Base-by-base conservation (phyloP, 129 eudicot genomes). In the Pulicaria dysenterica region DNA sequence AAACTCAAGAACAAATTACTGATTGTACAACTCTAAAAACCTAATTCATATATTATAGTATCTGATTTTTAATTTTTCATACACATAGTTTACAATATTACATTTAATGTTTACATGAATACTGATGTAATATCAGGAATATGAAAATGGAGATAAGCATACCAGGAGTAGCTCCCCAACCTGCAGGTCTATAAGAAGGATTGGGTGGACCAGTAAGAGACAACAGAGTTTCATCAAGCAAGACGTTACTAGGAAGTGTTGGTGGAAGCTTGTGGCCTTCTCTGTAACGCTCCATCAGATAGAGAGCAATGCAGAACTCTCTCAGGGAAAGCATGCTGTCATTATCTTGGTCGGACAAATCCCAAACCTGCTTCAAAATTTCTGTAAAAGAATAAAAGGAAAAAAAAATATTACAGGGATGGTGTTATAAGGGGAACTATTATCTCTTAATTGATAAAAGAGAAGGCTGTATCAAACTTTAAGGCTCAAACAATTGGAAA, bases 281-380 rank as follows among this genome's bases (percentile, higher is more conserved):
- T 81, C 98, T 86, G 86, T 85, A 86, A 37, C 89, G 84, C 77
- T 94, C 98, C 98, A 94, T 94, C 69, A 90, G 67, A 78, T 90
- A 90, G 13, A 94, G 93, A 58, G 98, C 90, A 72, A 90, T 66
- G 43, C 98, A 94, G 65, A 94, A 94, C 73, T 94, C 98, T 86
- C 93, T 86, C 83, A 94, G 70, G 62, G 98, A 87, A 72, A 94
- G 98, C 98, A 94, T 94, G 86, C 96, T 88, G 76, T 94, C 98
- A 41, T 82, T 84, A 77, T 94, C 98, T 88, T 94, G 93, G 77
- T 94, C 98, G 10, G 94, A 86, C 58, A 94, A 77, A 79, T 94
- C 97, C 98, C 98, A 94, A 24, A 90, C 97, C 91, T 90, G 95
- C 89, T 90, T 94, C 79, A 90, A 80, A 67, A 94, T 79, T 87